Evolutionary conservation across 306 rosid species (phyloP), one percentile per base, ranked within the genome.

Genomic region (Glycyrrhiza uralensis): DNA sequence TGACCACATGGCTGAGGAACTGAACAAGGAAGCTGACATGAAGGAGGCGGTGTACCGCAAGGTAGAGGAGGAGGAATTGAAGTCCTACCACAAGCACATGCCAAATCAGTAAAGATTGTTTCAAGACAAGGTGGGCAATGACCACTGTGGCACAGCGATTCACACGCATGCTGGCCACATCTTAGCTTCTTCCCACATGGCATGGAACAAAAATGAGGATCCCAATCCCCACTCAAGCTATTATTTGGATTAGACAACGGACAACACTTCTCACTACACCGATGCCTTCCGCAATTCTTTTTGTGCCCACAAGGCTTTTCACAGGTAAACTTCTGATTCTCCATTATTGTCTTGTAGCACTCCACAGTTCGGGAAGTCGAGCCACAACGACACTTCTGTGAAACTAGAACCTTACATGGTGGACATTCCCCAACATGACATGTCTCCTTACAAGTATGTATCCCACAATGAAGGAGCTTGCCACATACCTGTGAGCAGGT

Each of bases 121-220:
- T 90, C 96, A 22, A 89, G 97, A 82, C 98, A 90, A 30, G 97
- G 92, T 32, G 97, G 92, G 75, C 98, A 93, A 63, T 93, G 93
- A 47, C 98, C 98, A 68, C 93, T 93, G 80, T 93, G 98, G 63
- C 98, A 93, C 41, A 90, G 77, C 0, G 96, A 85, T 73, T 84
- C 85, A 49, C 98, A 93, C 13, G 87, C 82, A 85, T 93, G 98
- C 79, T 88, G 98, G 44, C 97, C 97, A 15, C 98, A 93, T 86
- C 93, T 84, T 20, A 84, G 86, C 78, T 88, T 93, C 87, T 93
- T 93, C 32, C 87, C 97, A 46, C 98, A 93, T 6, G 87, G 75
- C 86, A 88, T 81, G 4, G 92, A 81, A 77, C 98, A 93, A 46
- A 90, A 82, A 80, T 93, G 98, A 74, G 93, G 96, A 88, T 83